Base-by-base conservation (phyloP, 176 grass and related monocot genomes). In the Avena atlantica region DNA sequence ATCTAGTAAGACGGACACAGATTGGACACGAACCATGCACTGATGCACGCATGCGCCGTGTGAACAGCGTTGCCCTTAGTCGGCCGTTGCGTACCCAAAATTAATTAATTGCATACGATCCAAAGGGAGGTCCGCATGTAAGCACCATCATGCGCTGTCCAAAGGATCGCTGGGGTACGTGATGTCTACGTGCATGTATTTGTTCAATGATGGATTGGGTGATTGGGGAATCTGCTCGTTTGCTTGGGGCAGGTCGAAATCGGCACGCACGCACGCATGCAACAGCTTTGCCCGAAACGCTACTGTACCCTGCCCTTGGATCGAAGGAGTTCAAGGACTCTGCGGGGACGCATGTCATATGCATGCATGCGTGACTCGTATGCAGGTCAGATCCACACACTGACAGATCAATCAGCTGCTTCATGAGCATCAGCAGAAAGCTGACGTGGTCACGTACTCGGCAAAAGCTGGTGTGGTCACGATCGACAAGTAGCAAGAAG, bases 361-460 rank as follows among this genome's bases (percentile, higher is more conserved):
- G 40, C 40, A 9, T 12, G 60, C 85, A 24, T 48, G 70, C 70
- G 14, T 82, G 40, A 49, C 63, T 78, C 10, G 12, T 24, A 40
- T 23, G 61, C 80, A 78, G 74, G 84, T 84, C 80, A 78, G 74
- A 88, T 84, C 80, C 73, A 31, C 72, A 16, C 60, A 23, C 71
- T 25, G 80, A 53, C 55, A 65, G 34, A 67, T 64, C 34, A 34
- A 36, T 62, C 67, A 56, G 79, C 47, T 64, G 79, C 70, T 64
- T 57, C 70, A 12, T 76, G 27, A 50, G 20, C 25, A 60, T 74
- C 58, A 50, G 76, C 53, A 42, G 6, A 42, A 42, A 8, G 8
- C 21, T 29, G 34, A 42, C 40, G 40, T 42, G 40, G 40, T 42
- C 40, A 42, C 40, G 40, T 42, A 9, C 23, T 55, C 70, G 66